Evolutionary conservation across 2,329 filamentous ascomycete species (phyloP), one percentile per base, ranked within the genome.

Genomic region (Sporothrix euskadiensis): DNA sequence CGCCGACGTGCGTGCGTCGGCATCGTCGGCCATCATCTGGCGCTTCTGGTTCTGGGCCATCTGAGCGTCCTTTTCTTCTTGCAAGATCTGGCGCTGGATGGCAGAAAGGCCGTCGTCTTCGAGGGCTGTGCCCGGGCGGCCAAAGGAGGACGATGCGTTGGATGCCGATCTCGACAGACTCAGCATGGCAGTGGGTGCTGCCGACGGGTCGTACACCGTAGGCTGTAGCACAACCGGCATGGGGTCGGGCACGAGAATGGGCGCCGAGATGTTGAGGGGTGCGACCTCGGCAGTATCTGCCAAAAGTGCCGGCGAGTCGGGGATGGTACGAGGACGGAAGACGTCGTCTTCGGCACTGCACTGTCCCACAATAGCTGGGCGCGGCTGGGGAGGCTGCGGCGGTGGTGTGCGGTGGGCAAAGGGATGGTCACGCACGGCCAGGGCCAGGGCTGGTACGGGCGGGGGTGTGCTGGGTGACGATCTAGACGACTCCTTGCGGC

Each of bases 221-320:
- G 88, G 87, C 77, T 88, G 87, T 9, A 90, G 83, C 22, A 87
- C 79, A 35, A 87, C 83, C 1, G 86, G 86, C 73, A 85, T 83
- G 10, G 85, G 84, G 35, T 83, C 82, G n/a, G 82, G 80, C 71
- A 82, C 79, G 59, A 87, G 83, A 71, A 88, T 85, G 26, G 87
- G 87, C 2, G 85, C 82, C 2, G 84, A 83, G 79, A 88, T 87
- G 77, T 81, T 79, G 57, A 81, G 71, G 30, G 75, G 73, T 30
- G 74, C 74, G 16, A 75, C 74, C 65, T 49, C 16, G 16, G 73
- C 73, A 8, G 74, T 71, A 14, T 71, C 71, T 3, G 47, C 41
- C 14, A 56, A 19, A 35, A 56, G 75, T 16, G 44, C 44, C 19
- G 79, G 76, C 56, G 73, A 66, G 6, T 68, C 57, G 7, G 66